These are phyloP conservation scores for Fonsecaea pedrosoi DNA, from an alignment of 2,329 filamentous ascomycete species.

Conservation along the genomic window DNA sequence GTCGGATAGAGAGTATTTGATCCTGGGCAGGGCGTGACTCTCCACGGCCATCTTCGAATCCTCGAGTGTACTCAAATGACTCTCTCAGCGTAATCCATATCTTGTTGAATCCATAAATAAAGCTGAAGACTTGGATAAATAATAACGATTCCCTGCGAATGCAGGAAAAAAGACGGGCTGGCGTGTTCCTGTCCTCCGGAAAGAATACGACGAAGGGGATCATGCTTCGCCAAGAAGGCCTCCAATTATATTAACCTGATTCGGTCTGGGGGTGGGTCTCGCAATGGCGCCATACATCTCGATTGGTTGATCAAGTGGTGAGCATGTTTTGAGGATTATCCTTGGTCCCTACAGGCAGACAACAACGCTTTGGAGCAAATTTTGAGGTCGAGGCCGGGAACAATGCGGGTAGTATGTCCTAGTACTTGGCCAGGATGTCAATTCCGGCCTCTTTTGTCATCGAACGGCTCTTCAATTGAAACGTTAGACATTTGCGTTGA, in stretches of 20 bases:
- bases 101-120: background rate
- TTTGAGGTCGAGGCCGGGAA: background rate
- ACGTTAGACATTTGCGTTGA: background rate
- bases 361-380: background rate
- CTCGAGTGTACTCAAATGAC: background rate
- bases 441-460: constrained; percentile 1
- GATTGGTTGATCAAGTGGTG: background rate
- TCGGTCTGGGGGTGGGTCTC: background rate
- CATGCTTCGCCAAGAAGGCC: background rate
- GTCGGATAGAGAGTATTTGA: background rate
- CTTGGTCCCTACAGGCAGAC: background rate
- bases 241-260: background rate
- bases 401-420: background rate
- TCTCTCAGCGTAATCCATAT: background rate
- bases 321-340: background rate
- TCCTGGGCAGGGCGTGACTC: background rate
- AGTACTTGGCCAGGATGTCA: constrained; percentile 8
- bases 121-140: background rate
- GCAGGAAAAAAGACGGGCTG: background rate
- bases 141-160: background rate
- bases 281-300: background rate
- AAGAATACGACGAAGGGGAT: background rate
- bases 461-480: background rate
- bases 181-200: background rate
- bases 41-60: background rate